Base-by-base conservation (phyloP, 805 yeast species). In the Yamadazyma nakazawae region DNA sequence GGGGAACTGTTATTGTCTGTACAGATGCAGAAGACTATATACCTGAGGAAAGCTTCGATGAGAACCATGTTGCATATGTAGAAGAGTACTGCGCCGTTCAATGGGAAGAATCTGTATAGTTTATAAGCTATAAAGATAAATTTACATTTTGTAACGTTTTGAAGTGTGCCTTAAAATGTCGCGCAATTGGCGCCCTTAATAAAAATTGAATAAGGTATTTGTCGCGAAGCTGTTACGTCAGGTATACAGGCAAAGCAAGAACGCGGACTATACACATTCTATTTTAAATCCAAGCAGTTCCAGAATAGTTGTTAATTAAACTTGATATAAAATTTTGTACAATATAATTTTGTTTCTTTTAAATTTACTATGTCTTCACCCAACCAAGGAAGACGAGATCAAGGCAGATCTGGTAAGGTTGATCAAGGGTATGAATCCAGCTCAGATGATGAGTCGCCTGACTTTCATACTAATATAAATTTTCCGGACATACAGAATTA, bases 1-100 rank as follows among this genome's bases (percentile, higher is more conserved):
- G 99, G 99, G 98, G 97, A 1, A 87, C 98, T 0, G 86, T 94
- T 26, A 68, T 88, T 21, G 86, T 92, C 1, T 87, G 83, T 36
- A 88, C 97, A 0, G 90, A 88, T 54, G 64, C 67, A 7, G 83
- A 80, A 53, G 95, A 88, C 59, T 80, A 70, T 50, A 65, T 72
- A 13, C 84, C 89, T 5, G 61, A 58, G 30, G 65, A 54, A 46
- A 55, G 48, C 21, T 64, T 81, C 38, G 90, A 85, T 51, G 76
- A 68, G 7, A 71, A 80, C 47, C 78, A 80, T 36, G 90, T 88
- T n/a, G 96, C 88, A 0, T 88, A 88, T 56, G 78, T 81, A 1
- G 85, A 84, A 57, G 96, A 88, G 64, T 83, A 80, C 79, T 82
- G 81, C 41, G 92, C 87, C 30, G 92, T 88, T 11, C 96, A 88